Conservation (phyloP, 495 filamentous ascomycete species). For the Penicillium antarcticum region DNA sequence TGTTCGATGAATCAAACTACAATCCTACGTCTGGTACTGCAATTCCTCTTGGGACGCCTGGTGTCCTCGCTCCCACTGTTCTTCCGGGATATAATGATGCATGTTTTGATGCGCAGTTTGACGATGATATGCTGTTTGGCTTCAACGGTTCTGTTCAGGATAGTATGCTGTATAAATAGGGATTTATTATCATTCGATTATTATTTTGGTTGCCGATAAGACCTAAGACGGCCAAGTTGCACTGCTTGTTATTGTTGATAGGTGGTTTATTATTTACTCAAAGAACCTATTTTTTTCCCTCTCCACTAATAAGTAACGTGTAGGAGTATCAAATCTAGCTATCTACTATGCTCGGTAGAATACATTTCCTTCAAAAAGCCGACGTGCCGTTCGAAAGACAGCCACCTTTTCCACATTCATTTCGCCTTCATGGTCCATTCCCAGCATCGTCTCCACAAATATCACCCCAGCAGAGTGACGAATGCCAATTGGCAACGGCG, state of each 20-base stretch:
- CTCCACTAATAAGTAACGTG: no score
- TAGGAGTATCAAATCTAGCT: no score
- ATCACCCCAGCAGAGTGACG: constrained; percentile 21
- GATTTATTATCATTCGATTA: neutral
- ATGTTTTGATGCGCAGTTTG: constrained; percentile 4
- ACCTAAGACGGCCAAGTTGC: no score
- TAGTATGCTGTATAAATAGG: constrained; percentile 12
- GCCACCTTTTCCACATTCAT: constrained; percentile 20
- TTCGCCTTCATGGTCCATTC: constrained; percentile 3
- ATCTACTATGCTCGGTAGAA: constrained; percentile 4
- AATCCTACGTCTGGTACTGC: neutral
- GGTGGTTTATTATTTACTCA: no score
- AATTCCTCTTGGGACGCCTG: neutral
- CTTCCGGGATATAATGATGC: neutral
- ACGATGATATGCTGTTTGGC: constrained; percentile 26
- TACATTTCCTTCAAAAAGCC: constrained; percentile 27
- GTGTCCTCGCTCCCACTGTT: neutral
- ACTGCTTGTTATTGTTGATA: no score
- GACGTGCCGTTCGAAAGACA: constrained; percentile 26
- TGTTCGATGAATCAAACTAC: neutral
- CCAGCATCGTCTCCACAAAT: constrained; percentile 14
- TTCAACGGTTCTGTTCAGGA: constrained; percentile 24
- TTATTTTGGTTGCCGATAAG: no score
- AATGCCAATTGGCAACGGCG: constrained; percentile 11
- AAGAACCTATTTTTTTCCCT: no score